Conservation (phyloP, 345 rosid species). For the Lagerstroemia speciosa region DNA sequence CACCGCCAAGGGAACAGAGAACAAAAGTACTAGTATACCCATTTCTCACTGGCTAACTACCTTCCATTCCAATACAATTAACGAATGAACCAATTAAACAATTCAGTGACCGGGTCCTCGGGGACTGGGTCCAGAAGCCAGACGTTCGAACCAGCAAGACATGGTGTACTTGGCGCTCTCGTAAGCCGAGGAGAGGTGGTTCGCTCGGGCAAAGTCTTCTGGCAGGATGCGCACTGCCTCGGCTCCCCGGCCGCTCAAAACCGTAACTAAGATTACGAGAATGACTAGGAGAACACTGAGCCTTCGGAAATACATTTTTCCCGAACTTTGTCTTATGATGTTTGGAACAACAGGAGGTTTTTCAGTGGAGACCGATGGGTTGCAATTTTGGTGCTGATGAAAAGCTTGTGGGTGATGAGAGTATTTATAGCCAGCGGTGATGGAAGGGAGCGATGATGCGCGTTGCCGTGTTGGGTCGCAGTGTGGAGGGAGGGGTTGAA, state of each 20-base stretch:
- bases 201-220: slow-evolving; percentile 17
- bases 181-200: slow-evolving; percentile 12
- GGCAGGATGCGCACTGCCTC: slow-evolving; percentile 31
- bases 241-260: slow-evolving; percentile 19
- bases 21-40: no score
- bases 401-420: no score
- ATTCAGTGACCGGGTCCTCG: slow-evolving; percentile 5
- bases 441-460: no score
- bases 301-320: slow-evolving; percentile 15
- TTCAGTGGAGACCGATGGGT: no score
- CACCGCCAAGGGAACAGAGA: no score
- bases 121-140: slow-evolving; percentile 15
- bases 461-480: not conserved
- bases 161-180: slow-evolving; percentile 13
- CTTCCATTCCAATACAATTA: no score
- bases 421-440: no score
- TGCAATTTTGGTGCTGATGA: no score
- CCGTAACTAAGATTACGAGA: slow-evolving; percentile 14
- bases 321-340: not conserved
- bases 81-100: not conserved
- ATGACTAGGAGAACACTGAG: slow-evolving; percentile 13
- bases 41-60: no score
- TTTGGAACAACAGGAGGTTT: no score
- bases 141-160: slow-evolving; percentile 10
- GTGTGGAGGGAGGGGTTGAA: not conserved